Evolutionary conservation across 129 eudicot genomes (phyloP), one percentile per base, ranked within the genome.

Genomic region (Escallonia herrerae): DNA sequence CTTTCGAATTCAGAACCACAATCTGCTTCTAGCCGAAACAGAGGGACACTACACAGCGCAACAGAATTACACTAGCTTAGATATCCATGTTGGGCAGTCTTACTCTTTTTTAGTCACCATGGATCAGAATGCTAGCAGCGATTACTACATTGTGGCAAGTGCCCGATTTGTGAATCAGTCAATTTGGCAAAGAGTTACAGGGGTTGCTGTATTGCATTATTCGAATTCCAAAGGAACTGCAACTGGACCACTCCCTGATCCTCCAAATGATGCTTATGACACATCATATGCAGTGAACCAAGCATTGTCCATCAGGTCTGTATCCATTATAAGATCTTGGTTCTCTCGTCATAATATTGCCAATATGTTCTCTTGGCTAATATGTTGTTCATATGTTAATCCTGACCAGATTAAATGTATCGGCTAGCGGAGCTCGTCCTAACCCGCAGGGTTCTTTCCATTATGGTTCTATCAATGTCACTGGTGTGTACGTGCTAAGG

Each of bases 391-490:
- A 40, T 41, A 58, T 62, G 56, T 63, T 9, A 38, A 4, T 62
- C 11, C 64, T 55, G 57, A 40, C 52, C 81, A 89, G 99, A 88
- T 85, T 82, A 76, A 94, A 94, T 70, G 85, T 61, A 42, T 50
- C 90, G 5, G 99, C 99, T n/a, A 89, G 99, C 79, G 99, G 99
- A 65, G 97, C 99, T 63, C 97, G 99, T 45, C 97, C 99, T 41
- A 94, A 94, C 72, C 95, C 99, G 4, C 99, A 94, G 79, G 99
- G 99, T n/a, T 94, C 99, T 7, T 94, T 86, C 58, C 95, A 80
- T 5, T 94, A 94, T 40, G 99, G 99, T 55, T 60, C 70, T 5
- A 94, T 94, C 51, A 84, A 82, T 60, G 97, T 94, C 53, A 86
- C 99, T 0, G 85, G 84, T 48, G 66, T 73, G 8, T 86, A 89